Conservation (phyloP, 1,284 basidiomycete genomes). For the Schizophyllum commune region DNA sequence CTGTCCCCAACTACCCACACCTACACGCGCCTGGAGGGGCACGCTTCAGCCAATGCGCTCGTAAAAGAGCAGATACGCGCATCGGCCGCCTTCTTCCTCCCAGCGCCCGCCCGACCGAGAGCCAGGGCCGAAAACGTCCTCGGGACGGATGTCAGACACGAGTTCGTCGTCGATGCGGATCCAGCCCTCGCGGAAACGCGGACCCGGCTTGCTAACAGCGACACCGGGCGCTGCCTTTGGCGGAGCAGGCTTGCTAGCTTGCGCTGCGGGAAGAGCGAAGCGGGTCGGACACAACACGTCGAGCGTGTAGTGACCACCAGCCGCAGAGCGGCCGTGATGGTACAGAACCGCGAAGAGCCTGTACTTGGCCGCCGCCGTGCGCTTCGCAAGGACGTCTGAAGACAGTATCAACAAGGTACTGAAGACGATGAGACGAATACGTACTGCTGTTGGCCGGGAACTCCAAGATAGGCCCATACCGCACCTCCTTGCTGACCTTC, state of each 20-base stretch:
- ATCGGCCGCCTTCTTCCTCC: constrained; percentile 54
- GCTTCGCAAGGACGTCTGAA: constrained; percentile 41
- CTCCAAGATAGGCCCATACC: constrained; percentile 74
- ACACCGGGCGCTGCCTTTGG: constrained; percentile 7
- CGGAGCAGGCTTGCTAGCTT: constrained; percentile 12
- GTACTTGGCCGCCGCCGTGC: constrained; percentile 57
- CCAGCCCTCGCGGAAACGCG: constrained; percentile 56
- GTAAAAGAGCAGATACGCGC: constrained; percentile 91
- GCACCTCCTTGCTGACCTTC: constrained; percentile 81
- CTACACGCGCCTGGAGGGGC: neutral
- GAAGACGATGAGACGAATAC: neutral
- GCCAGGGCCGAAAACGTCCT: constrained; percentile 64
- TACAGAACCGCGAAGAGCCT: constrained; percentile 90
- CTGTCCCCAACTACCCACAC: neutral
- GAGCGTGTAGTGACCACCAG: constrained; percentile 94
- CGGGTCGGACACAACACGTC: constrained; percentile 80
- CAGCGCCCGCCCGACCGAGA: constrained; percentile 14
- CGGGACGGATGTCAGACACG: constrained; percentile 69
- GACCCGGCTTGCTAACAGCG: constrained; percentile 2
- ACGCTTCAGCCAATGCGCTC: constrained; percentile 29
- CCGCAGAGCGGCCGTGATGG: constrained; percentile 88
- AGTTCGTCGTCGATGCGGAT: constrained; percentile 91
- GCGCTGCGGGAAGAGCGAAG: constrained; percentile 27
- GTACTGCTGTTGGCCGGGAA: constrained; percentile 53
- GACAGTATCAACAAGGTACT: neutral